Evolutionary conservation across 371 early-diverging fungal species (phyloP).

Genomic region (Fennellomyces sp.): DNA sequence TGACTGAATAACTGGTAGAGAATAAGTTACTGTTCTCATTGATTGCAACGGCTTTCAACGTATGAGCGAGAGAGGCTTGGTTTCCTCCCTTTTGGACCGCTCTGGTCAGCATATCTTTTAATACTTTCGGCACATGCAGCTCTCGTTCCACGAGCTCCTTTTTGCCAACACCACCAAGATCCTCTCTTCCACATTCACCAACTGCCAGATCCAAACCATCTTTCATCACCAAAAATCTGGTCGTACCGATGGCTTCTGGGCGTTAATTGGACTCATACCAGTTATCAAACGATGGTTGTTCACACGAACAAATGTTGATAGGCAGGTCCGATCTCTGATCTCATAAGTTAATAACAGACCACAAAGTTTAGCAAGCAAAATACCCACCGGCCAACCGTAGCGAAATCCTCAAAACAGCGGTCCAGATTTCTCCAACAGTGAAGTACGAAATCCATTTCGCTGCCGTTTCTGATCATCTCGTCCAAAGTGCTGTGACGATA

Average conservation of each 20-base stretch:
- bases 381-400: not conserved
- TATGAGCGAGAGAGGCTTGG: not conserved
- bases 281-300: not conserved
- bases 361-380: not conserved
- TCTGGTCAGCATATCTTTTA: constrained; percentile 4
- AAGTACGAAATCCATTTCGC: constrained; percentile 10
- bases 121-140: constrained; percentile 1
- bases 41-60: not conserved
- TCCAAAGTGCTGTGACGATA: not conserved
- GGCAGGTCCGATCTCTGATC: constrained; percentile 5
- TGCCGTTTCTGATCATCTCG: not conserved
- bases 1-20: too few species aligned
- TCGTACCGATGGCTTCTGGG: constrained; percentile 5
- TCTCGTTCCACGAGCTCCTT: constrained; percentile 8
- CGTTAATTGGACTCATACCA: constrained; percentile 6
- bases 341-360: not conserved
- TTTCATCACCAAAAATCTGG: constrained; percentile 10
- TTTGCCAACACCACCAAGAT: constrained; percentile 8
- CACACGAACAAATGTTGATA: constrained; percentile 2
- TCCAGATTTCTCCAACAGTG: constrained; percentile 7
- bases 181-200: constrained; percentile 11
- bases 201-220: constrained; percentile 6
- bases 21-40: constrained; percentile 2
- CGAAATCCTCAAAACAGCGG: constrained; percentile 7
- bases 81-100: not conserved